Conservation (phyloP, 257 asterid species). For the Leonotis leonurus region DNA sequence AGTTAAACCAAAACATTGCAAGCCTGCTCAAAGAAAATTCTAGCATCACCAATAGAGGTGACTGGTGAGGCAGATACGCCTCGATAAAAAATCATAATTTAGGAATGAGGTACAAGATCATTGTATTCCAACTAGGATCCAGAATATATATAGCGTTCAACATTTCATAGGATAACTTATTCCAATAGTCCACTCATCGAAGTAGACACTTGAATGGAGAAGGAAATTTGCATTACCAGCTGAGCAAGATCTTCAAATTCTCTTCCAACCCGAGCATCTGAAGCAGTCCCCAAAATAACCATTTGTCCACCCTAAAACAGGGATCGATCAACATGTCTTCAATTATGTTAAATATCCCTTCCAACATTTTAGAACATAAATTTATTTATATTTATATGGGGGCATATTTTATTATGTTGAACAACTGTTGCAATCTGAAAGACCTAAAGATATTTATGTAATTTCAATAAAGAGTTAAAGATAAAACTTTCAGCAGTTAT, state of each 20-base stretch:
- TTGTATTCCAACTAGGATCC: neutral
- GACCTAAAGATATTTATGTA: neutral
- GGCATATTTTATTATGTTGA: neutral
- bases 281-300: constrained; percentile 73
- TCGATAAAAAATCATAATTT: neutral
- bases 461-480: neutral
- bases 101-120: neutral
- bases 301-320: constrained; percentile 70
- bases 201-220: neutral
- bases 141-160: neutral
- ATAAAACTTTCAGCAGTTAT: neutral
- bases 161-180: neutral
- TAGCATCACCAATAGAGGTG: neutral
- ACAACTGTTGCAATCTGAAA: constrained; percentile 1
- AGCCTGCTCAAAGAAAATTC: neutral
- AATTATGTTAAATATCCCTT: neutral
- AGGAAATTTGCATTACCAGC: constrained; percentile 40
- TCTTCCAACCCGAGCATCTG: constrained; percentile 73
- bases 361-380: neutral
- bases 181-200: neutral
- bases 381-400: neutral
- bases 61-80: neutral
- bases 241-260: constrained; percentile 74
- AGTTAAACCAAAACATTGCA: neutral
- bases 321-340: constrained; percentile 5